Evolutionary conservation across 83 land plant species (phyloP).

Genomic region (Diphasiastrum complanatum): DNA sequence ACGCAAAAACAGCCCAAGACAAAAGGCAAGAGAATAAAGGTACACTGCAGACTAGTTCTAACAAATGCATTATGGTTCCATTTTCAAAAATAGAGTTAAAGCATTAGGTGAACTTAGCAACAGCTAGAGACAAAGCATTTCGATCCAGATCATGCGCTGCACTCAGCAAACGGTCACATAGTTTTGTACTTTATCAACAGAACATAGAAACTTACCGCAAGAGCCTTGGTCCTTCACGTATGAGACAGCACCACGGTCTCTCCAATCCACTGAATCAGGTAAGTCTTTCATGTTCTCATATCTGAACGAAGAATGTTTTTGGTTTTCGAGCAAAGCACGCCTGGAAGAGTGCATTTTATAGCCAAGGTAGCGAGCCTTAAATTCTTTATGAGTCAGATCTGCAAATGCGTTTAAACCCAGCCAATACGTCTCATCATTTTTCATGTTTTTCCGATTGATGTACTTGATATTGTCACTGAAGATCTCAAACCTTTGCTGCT

Average conservation of each 20-base stretch:
- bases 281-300: conserved; percentile 19
- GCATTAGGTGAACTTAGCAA: no score
- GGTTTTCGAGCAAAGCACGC: background rate
- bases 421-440: conserved; percentile 25
- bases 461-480: conserved; percentile 35
- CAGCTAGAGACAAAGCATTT: no score
- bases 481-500: conserved; percentile 25
- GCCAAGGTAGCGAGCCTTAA: conserved; percentile 33
- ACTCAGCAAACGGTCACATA: background rate
- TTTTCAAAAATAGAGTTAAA: no score
- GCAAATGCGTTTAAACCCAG: conserved; percentile 58
- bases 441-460: conserved; percentile 28
- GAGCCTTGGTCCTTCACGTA: conserved; percentile 46
- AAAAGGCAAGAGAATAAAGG: no score
- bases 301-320: background rate
- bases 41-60: no score
- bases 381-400: conserved; percentile 76
- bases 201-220: conserved; percentile 28
- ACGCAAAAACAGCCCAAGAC: no score
- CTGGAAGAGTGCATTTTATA: background rate
- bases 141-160: background rate
- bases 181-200: background rate
- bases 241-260: conserved; percentile 49
- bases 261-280: conserved; percentile 50
- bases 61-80: no score